Evolutionary conservation across 2,329 filamentous ascomycete genomes (phyloP).

Genomic region (Fusarium devonianum): DNA sequence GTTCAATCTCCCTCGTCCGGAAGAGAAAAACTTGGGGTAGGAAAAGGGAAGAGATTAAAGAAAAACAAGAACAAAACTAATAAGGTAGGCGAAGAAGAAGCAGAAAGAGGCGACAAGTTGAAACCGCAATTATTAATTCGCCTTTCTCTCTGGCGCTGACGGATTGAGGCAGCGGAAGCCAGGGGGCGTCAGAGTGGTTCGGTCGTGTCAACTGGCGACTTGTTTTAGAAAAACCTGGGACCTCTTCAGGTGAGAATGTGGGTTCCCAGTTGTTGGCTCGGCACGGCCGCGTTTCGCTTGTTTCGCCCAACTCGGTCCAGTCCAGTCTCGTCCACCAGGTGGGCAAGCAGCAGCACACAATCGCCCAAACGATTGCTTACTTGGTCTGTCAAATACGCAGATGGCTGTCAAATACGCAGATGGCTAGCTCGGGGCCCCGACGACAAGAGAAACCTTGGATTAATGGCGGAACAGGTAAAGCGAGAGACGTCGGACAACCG

Average conservation of each 20-base stretch:
- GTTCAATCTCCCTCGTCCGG: conserved; percentile 1
- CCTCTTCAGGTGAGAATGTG: conserved; percentile 28
- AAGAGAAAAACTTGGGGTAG: neutral
- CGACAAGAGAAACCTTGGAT: conserved; percentile 1
- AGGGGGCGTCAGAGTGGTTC: conserved; percentile 35
- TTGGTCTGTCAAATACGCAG: no score
- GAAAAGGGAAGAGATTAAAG: conserved; percentile 3
- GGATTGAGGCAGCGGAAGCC: conserved; percentile 23
- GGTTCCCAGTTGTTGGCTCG: conserved; percentile 35
- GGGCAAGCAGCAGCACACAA: conserved; percentile 5
- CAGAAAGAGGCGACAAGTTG: conserved; percentile 8
- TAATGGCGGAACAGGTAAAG: conserved; percentile 11
- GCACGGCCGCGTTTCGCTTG: conserved; percentile 40
- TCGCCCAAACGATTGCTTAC: no score
- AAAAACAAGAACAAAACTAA: no score
- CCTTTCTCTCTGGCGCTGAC: conserved; percentile 8
- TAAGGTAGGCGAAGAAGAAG: conserved; percentile 7
- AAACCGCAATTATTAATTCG: conserved; percentile 25
- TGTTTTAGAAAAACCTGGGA: conserved; percentile 33
- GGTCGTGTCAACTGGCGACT: conserved; percentile 37
- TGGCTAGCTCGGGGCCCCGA: no score
- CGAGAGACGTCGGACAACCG: neutral
- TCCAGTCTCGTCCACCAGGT: conserved; percentile 18
- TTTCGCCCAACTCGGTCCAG: conserved; percentile 34
- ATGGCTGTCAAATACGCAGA: neutral